phyloP scores from a whole-genome alignment of 2,329 filamentous ascomycete genomes.

The Phialophora chinensis region DNA sequence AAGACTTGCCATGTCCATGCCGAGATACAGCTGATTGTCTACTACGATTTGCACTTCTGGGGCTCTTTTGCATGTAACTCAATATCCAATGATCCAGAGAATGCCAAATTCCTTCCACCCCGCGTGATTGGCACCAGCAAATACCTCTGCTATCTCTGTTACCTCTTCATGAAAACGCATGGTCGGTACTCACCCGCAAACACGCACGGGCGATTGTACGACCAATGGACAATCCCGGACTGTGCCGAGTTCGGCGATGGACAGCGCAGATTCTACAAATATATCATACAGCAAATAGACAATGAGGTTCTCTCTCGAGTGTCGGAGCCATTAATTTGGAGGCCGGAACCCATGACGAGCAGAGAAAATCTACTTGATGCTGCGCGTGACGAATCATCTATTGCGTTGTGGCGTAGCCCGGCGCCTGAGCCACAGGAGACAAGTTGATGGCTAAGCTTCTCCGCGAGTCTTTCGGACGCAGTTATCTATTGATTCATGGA shows the following conservation, averaged over 20 bases:
- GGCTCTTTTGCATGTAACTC: background rate
- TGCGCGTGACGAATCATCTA: constrained; percentile 2
- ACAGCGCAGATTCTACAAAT: background rate
- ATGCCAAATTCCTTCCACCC: constrained; percentile 14
- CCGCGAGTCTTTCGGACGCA: background rate
- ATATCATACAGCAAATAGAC: constrained; percentile 8
- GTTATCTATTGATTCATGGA: background rate
- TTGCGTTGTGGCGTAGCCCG: background rate
- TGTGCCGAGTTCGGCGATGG: constrained; percentile 20
- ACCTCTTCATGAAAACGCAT: constrained; percentile 36
- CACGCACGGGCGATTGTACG: constrained; percentile 39
- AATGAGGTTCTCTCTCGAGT: constrained; percentile 5
- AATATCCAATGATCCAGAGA: background rate
- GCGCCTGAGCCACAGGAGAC: background rate
- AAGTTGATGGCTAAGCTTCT: background rate
- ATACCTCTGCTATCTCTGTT: constrained; percentile 39
- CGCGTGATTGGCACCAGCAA: constrained; percentile 38
- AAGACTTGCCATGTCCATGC: constrained; percentile 36
- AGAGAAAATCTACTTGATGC: constrained; percentile 18
- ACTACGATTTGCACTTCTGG: constrained; percentile 25
- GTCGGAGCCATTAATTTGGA: constrained; percentile 8
- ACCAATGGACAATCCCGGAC: constrained; percentile 39
- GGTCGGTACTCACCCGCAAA: constrained; percentile 26
- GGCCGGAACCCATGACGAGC: constrained; percentile 18
- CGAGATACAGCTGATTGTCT: constrained; percentile 38